Evolutionary conservation across 805 yeast species (phyloP).

Genomic region (Lipomyces orientalis): DNA sequence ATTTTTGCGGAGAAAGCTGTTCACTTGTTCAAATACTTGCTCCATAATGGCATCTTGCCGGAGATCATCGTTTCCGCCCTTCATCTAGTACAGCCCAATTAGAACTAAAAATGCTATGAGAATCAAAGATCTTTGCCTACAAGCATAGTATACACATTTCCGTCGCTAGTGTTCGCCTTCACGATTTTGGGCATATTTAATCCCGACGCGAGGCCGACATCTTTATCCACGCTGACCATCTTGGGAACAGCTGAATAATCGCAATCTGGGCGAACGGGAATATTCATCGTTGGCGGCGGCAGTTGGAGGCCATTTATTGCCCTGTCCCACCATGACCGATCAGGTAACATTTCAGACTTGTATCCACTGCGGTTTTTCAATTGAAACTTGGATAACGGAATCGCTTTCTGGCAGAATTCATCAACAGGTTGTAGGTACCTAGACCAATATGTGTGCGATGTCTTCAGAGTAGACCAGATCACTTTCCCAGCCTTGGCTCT

Average conservation of each 20-base stretch:
- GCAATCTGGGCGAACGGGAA: slow-evolving; percentile 52
- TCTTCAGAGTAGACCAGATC: slow-evolving; percentile 53
- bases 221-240: slow-evolving; percentile 54
- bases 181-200: slow-evolving; percentile 86
- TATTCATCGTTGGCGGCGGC: slow-evolving; percentile 70
- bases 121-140: slow-evolving; percentile 43
- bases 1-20: slow-evolving; percentile 62
- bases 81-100: slow-evolving; percentile 43
- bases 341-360: slow-evolving; percentile 34
- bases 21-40: slow-evolving; percentile 90
- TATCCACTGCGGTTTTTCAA: slow-evolving; percentile 10
- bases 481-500: slow-evolving; percentile 59
- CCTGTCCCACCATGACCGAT: slow-evolving; percentile 65
- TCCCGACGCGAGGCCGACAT: slow-evolving; percentile 77
- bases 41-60: slow-evolving; percentile 98
- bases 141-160: slow-evolving; percentile 62
- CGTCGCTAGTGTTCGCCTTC: slow-evolving; percentile 60
- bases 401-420: slow-evolving; percentile 56
- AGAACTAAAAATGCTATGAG: not conserved
- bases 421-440: slow-evolving; percentile 54
- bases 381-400: slow-evolving; percentile 41
- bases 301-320: slow-evolving; percentile 53
- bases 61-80: slow-evolving; percentile 88
- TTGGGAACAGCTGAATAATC: slow-evolving; percentile 56
- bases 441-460: slow-evolving; percentile 41